Percentiles rank a stretch among this genome's conserved stretches.
Evolutionary conservation across 179 eudicot genomes (phyloP).

Genomic region (Drosera spatulata): DNA sequence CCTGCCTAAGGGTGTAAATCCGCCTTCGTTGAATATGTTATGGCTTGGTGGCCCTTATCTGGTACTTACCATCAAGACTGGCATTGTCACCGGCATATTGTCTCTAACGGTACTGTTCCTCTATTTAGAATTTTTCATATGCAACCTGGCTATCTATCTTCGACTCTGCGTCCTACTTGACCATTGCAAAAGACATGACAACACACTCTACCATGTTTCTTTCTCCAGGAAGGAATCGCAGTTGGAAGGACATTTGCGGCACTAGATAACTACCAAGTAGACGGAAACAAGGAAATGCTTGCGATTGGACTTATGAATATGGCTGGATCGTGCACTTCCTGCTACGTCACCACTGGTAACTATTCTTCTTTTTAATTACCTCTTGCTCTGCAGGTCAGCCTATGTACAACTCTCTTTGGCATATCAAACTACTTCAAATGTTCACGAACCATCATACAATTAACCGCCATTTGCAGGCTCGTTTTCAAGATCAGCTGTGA

Average conservation of each 20-base stretch:
- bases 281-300: slow-evolving; percentile 98
- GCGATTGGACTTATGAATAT: slow-evolving; percentile 95
- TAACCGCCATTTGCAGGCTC: slow-evolving; percentile 46
- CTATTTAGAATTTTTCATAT: no score
- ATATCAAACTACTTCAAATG: no score
- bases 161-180: no score
- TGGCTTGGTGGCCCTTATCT: slow-evolving; percentile 48
- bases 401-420: no score
- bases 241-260: slow-evolving; percentile 97
- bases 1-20: slow-evolving; percentile 81
- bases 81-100: slow-evolving; percentile 72
- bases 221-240: slow-evolving; percentile 82
- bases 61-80: slow-evolving; percentile 67
- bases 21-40: slow-evolving; percentile 78
- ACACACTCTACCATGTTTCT: not conserved
- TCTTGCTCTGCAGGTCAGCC: no score
- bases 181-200: no score
- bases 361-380: not conserved
- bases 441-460: not conserved
- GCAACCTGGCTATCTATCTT: no score
- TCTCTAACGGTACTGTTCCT: slow-evolving; percentile 60
- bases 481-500: slow-evolving; percentile 92
- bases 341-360: slow-evolving; percentile 87
- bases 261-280: slow-evolving; percentile 84
- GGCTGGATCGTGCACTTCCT: slow-evolving; percentile 95